Evolutionary conservation across 2,329 filamentous ascomycete species (phyloP), one percentile per base, ranked within the genome.

Genomic region (Pseudogymnoascus sp.): DNA sequence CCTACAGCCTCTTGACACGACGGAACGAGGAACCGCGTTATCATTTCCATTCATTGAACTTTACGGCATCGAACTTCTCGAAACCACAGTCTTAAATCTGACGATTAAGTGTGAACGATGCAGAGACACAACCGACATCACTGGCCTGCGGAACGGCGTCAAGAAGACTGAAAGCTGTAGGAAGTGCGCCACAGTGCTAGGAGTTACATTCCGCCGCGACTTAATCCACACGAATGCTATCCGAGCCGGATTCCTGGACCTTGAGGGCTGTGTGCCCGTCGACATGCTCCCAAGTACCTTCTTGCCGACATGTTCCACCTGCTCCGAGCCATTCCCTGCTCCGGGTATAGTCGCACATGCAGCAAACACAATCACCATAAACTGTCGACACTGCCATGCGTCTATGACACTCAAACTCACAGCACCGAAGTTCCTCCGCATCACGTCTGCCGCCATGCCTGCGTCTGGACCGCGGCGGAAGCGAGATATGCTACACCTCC

Each of bases 371-470:
- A 82, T 84, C 21, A 86, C 85, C 69, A 89, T 90, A 63, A 81
- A 90, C 37, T 95, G 90, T 74, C 84, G 90, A 58, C 83, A 88
- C 68, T 95, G 90, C 71, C 90, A 94, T 76, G 79, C 80, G 60
- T 88, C 87, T 71, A 92, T 94, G 81, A 88, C 83, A 13, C 90
- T 94, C 74, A 86, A 85, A 71, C 83, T 94, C 54, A 87, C 88
- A 24, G 85, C 91, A 64, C 82, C 92, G 65, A 90, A 88, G 71
- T 92, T 95, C 74, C 79, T 93, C 33, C 80, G 85, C 66, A 84
- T 92, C 68, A 84, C 85, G 5, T 78, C 79, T 15, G 66, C 72
- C 0, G 33, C 72, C 7, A 66, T 75, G 0, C 63, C 71, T 0
- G 76, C 79, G 1, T 75, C 78, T 3, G 66, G 64, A 0, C 68